A percentile compares a stretch with the other conserved stretches of the same genome.
phyloP scores from a whole-genome alignment of 148 eudicot species.

The Suaeda aralocaspica region DNA sequence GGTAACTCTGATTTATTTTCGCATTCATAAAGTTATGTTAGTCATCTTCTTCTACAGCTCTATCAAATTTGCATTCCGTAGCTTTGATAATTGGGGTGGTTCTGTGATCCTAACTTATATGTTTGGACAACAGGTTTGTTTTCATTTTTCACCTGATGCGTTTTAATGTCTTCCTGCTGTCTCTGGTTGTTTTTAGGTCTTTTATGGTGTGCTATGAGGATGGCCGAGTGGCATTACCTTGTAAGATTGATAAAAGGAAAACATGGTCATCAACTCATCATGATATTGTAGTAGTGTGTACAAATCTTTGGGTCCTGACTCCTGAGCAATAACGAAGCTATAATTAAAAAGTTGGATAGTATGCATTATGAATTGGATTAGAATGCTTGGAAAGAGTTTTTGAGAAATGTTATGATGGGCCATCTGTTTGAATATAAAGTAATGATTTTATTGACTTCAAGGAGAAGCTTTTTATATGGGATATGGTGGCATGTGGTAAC shows the following conservation, averaged over 20 bases:
- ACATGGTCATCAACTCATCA: no score
- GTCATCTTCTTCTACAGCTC: not conserved
- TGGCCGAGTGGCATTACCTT: not conserved
- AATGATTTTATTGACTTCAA: constrained; percentile 36
- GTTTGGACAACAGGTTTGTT: constrained; percentile 77
- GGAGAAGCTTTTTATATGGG: constrained; percentile 97
- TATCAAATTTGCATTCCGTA: not conserved
- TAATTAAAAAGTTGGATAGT: not conserved
- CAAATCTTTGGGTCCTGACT: not conserved
- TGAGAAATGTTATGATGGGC: not conserved
- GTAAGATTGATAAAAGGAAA: no score
- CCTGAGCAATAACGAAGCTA: not conserved
- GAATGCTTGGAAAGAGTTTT: not conserved
- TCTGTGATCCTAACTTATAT: constrained; percentile 74
- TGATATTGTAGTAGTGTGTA: not conserved
- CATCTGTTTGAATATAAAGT: not conserved
- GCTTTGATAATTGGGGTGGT: constrained; percentile 90
- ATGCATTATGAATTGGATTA: no score
- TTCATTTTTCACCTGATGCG: not conserved
- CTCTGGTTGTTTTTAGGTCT: not conserved
- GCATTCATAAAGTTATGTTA: not conserved
- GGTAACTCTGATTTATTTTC: constrained; percentile 32
- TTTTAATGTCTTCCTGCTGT: constrained; percentile 1
- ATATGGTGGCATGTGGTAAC: constrained; percentile 98
- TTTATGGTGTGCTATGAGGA: not conserved